phyloP scores from a whole-genome alignment of 352 stramenopile species.

The Phytophthora vignae region DNA sequence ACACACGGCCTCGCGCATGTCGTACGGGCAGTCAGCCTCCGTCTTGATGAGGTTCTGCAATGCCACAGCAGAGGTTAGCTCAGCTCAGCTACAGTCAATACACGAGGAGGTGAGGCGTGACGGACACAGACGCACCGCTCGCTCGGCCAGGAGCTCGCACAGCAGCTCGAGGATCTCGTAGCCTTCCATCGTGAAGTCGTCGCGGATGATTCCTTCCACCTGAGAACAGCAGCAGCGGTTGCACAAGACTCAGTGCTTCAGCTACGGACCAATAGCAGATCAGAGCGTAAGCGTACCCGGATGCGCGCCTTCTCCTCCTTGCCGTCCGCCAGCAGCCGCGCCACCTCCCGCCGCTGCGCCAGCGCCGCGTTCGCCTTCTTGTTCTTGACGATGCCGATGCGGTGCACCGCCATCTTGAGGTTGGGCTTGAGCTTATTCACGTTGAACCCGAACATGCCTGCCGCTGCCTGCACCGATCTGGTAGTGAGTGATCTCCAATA shows the following conservation, averaged over 20 bases:
- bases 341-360: constrained; percentile 80
- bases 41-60: constrained; percentile 89
- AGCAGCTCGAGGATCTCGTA: constrained; percentile 96
- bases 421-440: constrained; percentile 93
- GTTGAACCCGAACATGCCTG: constrained; percentile 89
- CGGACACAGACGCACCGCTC: constrained; percentile 64
- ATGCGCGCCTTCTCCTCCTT: constrained; percentile 96
- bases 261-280: background rate
- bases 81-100: constrained; percentile 2
- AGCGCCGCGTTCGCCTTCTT: constrained; percentile 90
- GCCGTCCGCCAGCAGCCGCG: constrained; percentile 77
- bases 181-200: constrained; percentile 96
- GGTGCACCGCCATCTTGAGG: constrained; percentile 94
- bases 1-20: constrained; percentile 93
- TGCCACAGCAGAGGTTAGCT: constrained; percentile 1
- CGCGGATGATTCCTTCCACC: constrained; percentile 94
- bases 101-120: background rate
- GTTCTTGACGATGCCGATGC: constrained; percentile 93
- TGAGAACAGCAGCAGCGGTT: constrained; percentile 24
- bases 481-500: too few relatives aligned
- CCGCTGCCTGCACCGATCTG: constrained; percentile 1
- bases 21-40: constrained; percentile 92
- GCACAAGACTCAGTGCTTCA: background rate
- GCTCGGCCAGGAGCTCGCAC: constrained; percentile 94
- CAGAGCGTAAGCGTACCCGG: constrained; percentile 51